Evolutionary conservation across 1,284 basidiomycete species (phyloP).

Genomic region (Quambalaria eucalypti): DNA sequence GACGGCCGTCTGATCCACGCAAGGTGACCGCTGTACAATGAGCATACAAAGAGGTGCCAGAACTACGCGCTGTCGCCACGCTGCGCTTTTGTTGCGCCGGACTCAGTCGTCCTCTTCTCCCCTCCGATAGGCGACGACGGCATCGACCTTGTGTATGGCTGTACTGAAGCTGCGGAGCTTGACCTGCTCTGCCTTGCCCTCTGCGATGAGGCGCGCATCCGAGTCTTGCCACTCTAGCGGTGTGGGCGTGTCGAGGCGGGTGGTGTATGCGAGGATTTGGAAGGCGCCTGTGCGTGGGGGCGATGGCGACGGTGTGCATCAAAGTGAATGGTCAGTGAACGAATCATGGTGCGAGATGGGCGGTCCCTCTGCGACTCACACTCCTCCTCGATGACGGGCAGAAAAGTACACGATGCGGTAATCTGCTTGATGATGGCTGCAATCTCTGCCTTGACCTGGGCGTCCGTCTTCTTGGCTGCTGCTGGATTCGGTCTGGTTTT

Average conservation of each 20-base stretch:
- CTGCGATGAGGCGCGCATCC: constrained; percentile 86
- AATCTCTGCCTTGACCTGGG: constrained; percentile 94
- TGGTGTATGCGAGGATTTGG: constrained; percentile 83
- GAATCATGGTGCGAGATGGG: background rate
- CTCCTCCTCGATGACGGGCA: constrained; percentile 87
- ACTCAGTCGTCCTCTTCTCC: constrained; percentile 41
- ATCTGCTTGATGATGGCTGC: constrained; percentile 97
- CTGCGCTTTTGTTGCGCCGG: constrained; percentile 1
- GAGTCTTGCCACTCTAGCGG: constrained; percentile 89
- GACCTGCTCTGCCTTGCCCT: constrained; percentile 91
- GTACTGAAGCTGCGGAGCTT: constrained; percentile 51
- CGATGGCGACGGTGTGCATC: background rate
- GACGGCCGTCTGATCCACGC: too few relatives aligned
- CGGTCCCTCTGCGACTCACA: constrained; percentile 56
- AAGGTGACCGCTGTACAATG: too few relatives aligned
- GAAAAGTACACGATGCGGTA: constrained; percentile 86
- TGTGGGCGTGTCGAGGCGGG: constrained; percentile 57
- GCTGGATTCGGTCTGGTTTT: constrained; percentile 1
- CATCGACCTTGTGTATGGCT: constrained; percentile 48
- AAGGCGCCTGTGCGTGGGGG: constrained; percentile 52
- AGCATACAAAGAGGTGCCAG: too few relatives aligned
- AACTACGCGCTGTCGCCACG: too few relatives aligned
- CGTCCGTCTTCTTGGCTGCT: constrained; percentile 56
- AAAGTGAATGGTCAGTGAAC: background rate
- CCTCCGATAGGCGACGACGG: constrained; percentile 48